Percentiles rank a stretch among this genome's conserved stretches.
phyloP scores from a whole-genome alignment of 805 yeast species.

The Allodekkera sacchari region DNA sequence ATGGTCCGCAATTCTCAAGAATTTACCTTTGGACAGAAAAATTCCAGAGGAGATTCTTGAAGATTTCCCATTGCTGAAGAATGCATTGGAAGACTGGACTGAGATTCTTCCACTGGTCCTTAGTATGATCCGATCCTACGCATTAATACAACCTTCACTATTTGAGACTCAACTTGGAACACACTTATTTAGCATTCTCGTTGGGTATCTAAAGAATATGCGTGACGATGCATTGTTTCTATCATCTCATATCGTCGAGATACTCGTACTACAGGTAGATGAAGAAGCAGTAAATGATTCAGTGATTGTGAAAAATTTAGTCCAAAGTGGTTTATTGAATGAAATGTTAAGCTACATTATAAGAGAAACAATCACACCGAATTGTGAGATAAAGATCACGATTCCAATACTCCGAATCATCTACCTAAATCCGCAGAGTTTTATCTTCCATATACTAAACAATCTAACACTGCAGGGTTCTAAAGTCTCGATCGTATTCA shows the following conservation, averaged over 20 bases:
- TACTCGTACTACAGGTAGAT: conserved; percentile 31
- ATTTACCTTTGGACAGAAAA: conserved; percentile 36
- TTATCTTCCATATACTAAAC: conserved; percentile 15
- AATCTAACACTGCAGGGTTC: conserved; percentile 19
- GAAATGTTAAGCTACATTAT: conserved; percentile 32
- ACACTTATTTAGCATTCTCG: conserved; percentile 39
- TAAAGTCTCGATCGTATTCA: conserved; percentile 10
- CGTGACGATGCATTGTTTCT: conserved; percentile 63
- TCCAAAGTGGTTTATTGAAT: conserved; percentile 37
- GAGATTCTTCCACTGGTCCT: conserved; percentile 62
- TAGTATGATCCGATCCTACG: conserved; percentile 55
- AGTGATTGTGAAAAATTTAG: conserved; percentile 17
- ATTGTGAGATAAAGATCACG: conserved; percentile 32
- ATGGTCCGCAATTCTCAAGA: conserved; percentile 66
- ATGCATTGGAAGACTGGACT: conserved; percentile 61
- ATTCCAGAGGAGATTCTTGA: conserved; percentile 32
- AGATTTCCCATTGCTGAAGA: conserved; percentile 40
- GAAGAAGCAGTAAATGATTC: conserved; percentile 12
- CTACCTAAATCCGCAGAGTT: conserved; percentile 24
- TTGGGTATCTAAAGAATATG: conserved; percentile 48
- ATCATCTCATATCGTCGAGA: conserved; percentile 46
- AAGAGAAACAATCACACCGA: conserved; percentile 36
- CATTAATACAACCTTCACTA: conserved; percentile 37
- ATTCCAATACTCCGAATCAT: conserved; percentile 33
- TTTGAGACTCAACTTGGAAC: conserved; percentile 30